Percentiles rank a stretch among this genome's conserved stretches.
phyloP scores from a whole-genome alignment of 2,329 filamentous ascomycete genomes.

The Sphaerulina musiva region DNA sequence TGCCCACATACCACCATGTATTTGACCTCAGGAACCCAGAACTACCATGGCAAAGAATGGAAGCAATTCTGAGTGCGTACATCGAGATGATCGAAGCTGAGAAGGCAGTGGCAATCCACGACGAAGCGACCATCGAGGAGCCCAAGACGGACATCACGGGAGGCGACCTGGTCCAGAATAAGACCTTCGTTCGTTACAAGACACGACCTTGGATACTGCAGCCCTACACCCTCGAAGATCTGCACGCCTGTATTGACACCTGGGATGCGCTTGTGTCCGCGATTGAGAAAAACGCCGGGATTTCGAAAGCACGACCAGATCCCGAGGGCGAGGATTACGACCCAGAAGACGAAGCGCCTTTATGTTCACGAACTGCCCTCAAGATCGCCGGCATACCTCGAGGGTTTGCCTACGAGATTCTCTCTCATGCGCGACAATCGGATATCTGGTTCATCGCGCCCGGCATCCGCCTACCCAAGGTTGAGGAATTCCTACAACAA shows the following conservation, averaged over 20 bases:
- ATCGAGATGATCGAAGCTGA: slow-evolving; percentile 34
- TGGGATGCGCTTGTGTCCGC: slow-evolving; percentile 29
- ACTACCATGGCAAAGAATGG: slow-evolving; percentile 34
- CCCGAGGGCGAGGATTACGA: slow-evolving; percentile 20
- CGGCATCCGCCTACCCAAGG: slow-evolving; percentile 30
- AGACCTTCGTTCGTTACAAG: slow-evolving; percentile 20
- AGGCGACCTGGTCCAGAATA: slow-evolving; percentile 18
- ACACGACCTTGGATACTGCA: slow-evolving; percentile 31
- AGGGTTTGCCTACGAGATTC: slow-evolving; percentile 32
- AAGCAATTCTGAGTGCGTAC: slow-evolving; percentile 30
- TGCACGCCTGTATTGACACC: slow-evolving; percentile 26
- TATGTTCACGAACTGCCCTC: slow-evolving; percentile 28
- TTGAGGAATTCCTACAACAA: slow-evolving; percentile 32
- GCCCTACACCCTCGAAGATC: slow-evolving; percentile 30
- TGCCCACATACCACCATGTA: slow-evolving; percentile 33
- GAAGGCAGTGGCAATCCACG: slow-evolving; percentile 31
- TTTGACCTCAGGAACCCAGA: slow-evolving; percentile 28
- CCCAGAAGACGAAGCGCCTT: slow-evolving; percentile 24
- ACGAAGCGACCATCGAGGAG: slow-evolving; percentile 21
- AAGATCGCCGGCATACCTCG: slow-evolving; percentile 27
- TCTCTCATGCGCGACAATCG: slow-evolving; percentile 28
- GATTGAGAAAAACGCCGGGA: slow-evolving; percentile 27
- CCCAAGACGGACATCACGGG: slow-evolving; percentile 9
- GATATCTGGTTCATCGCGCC: slow-evolving; percentile 32
- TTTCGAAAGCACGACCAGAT: slow-evolving; percentile 9